Evolutionary conservation across 1,284 basidiomycete genomes (phyloP), one percentile per base, ranked within the genome.

Genomic region (Polyporus tsugae): DNA sequence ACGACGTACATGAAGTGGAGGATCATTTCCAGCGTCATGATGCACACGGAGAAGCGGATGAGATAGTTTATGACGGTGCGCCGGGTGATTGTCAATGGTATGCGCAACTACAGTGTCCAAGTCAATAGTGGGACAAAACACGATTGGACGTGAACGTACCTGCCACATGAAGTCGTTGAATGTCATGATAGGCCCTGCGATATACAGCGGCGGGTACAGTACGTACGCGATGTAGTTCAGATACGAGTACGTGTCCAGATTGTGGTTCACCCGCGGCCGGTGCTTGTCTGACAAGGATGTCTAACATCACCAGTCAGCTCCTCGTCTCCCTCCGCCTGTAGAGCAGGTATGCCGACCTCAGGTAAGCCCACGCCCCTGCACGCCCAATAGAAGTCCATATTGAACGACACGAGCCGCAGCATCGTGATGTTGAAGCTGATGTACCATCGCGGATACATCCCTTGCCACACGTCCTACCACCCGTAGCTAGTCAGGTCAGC

Each of bases 361-460:
- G 77, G 61, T 22, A 79, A 70, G 7, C 80, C 79, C 7, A 74
- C 73, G 4, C 77, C 74, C 17, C 79, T 83, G 71, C 82, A 87
- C 10, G 92, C 89, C 97, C 96, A 99, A 75, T 95, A 90, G 75
- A 92, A 92, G 78, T 99, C 97, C 87, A 98, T 89, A 66, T 90
- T 92, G 82, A 96, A 99, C 0, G 96, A 98, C 11, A 99, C 86
- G 41, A 98, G 87, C 17, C 98, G 89, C 41, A 99, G 86, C 94
- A 98, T 98, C 2, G 96, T 97, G 74, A 99, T 97, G 80, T 99
- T 99, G 86, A 97, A 99, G 74, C 86, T 90, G 77, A 99, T 87
- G 76, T 98, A 90, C 97, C 98, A 99, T 39, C 96, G 85, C 5
- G 96, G 94, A 73, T 88, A 96, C 65, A 85, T 89, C 60, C 84